Evolutionary conservation across 768 basidiomycete species (phyloP).

Genomic region (Imleria badia): DNA sequence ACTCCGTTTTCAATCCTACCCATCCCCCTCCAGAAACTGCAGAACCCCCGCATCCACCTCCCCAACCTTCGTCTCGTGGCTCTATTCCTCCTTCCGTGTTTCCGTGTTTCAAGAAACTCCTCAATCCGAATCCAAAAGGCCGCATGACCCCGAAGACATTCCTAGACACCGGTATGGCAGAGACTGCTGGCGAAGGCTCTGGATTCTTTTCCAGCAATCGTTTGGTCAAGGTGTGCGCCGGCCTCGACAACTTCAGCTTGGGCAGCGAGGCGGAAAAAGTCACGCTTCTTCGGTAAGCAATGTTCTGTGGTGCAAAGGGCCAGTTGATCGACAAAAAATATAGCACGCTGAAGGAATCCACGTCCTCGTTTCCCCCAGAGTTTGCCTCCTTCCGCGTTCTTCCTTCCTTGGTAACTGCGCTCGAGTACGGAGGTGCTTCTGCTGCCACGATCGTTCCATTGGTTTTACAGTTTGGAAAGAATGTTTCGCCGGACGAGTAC

Average conservation of each 20-base stretch:
- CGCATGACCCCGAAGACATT: constrained; percentile 77
- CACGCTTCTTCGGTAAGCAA: constrained; percentile 59
- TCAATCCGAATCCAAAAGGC: constrained; percentile 84
- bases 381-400: constrained; percentile 86
- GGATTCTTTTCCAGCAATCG: constrained; percentile 86
- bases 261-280: constrained; percentile 79
- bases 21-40: constrained; percentile 67
- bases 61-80: constrained; percentile 73
- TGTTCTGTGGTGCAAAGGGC: neutral
- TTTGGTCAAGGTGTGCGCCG: constrained; percentile 80
- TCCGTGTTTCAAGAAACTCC: constrained; percentile 78
- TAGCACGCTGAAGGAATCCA: constrained; percentile 78
- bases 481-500: constrained; percentile 71
- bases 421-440: constrained; percentile 76
- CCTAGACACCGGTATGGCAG: constrained; percentile 76
- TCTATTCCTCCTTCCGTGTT: constrained; percentile 75
- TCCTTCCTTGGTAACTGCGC: constrained; percentile 75
- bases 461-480: constrained; percentile 75
- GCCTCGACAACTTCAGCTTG: constrained; percentile 83
- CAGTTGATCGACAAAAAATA: neutral
- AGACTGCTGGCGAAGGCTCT: constrained; percentile 49
- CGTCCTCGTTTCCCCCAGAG: constrained; percentile 78
- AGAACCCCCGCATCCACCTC: constrained; percentile 75
- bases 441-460: constrained; percentile 81
- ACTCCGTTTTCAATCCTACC: constrained; percentile 83